phyloP scores from a whole-genome alignment of 192 early-diverging fungal species.

The Jimgerdemannia flammicorona region DNA sequence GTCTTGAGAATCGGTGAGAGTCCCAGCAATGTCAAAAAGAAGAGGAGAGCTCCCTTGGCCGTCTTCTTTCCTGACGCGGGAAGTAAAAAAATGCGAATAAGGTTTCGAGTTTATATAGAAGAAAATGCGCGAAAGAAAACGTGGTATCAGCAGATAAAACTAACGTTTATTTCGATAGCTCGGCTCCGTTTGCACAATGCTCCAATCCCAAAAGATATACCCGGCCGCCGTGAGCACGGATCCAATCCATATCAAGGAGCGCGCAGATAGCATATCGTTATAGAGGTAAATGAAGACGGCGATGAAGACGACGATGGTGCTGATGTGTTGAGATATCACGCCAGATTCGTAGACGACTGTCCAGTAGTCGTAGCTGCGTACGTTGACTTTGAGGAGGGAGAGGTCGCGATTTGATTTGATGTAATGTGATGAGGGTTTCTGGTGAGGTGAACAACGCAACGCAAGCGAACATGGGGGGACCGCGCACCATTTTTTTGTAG shows the following conservation, averaged over 20 bases:
- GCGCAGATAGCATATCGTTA: conserved; percentile 46
- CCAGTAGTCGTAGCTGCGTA: conserved; percentile 82
- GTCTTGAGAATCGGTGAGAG: conserved; percentile 90
- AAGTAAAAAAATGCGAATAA: neutral
- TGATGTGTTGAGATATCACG: conserved; percentile 84
- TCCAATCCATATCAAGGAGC: conserved; percentile 55
- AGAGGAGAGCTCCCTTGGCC: conserved; percentile 63
- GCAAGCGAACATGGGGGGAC: neutral
- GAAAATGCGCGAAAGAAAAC: conserved; percentile 1
- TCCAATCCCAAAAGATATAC: conserved; percentile 71
- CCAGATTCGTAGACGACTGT: conserved; percentile 69
- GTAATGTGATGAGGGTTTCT: neutral
- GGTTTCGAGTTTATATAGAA: neutral
- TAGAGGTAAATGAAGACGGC: conserved; percentile 81
- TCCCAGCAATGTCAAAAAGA: conserved; percentile 73
- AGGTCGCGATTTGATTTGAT: too few relatives aligned
- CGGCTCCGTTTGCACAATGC: conserved; percentile 35
- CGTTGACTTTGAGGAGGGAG: conserved; percentile 56
- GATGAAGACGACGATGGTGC: conserved; percentile 83
- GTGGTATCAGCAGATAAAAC: neutral
- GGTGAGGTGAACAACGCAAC: neutral
- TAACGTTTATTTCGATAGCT: conserved; percentile 43
- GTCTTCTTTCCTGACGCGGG: conserved; percentile 18
- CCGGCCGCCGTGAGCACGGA: conserved; percentile 53
- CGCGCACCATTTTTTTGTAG: conserved; percentile 81